Conservation (phyloP, 352 stramenopile genomes). For the Blastocystis sp. region DNA sequence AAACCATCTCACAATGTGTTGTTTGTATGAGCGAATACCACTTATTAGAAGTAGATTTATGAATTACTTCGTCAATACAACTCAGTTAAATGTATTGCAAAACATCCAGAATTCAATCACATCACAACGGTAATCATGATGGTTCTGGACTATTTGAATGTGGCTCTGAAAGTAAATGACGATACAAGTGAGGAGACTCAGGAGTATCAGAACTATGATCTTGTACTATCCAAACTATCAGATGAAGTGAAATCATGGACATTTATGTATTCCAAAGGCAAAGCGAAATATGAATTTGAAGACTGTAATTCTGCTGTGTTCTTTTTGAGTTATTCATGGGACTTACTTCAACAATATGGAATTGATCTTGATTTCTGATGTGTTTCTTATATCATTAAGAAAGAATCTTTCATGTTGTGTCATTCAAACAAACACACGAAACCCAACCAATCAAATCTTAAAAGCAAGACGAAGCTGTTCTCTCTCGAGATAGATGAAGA, state of each 20-base stretch:
- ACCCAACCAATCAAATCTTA: slow-evolving; percentile 57
- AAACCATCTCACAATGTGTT: background rate
- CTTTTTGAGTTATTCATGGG: slow-evolving; percentile 15
- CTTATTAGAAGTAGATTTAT: background rate
- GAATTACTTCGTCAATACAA: slow-evolving; percentile 3
- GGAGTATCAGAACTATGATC: background rate
- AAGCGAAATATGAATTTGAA: slow-evolving; percentile 39
- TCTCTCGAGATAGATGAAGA: slow-evolving; percentile 66
- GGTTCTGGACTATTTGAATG: slow-evolving; percentile 11
- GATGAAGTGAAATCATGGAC: slow-evolving; percentile 23
- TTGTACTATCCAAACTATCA: background rate
- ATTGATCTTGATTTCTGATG: background rate
- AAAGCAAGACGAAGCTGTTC: slow-evolving; percentile 58
- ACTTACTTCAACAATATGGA: background rate
- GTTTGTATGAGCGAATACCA: background rate
- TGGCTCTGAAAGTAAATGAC: background rate
- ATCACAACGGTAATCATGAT: slow-evolving; percentile 27
- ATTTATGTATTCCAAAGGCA: slow-evolving; percentile 29
- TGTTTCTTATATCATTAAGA: too few relatives aligned
- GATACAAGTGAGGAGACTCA: background rate
- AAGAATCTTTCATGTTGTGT: too few relatives aligned
- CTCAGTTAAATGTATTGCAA: background rate
- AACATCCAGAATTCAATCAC: slow-evolving; percentile 32
- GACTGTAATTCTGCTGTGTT: slow-evolving; percentile 18
- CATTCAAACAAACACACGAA: background rate